Conservation (phyloP, 257 asterid genomes). For the Mitragyna speciosa region DNA sequence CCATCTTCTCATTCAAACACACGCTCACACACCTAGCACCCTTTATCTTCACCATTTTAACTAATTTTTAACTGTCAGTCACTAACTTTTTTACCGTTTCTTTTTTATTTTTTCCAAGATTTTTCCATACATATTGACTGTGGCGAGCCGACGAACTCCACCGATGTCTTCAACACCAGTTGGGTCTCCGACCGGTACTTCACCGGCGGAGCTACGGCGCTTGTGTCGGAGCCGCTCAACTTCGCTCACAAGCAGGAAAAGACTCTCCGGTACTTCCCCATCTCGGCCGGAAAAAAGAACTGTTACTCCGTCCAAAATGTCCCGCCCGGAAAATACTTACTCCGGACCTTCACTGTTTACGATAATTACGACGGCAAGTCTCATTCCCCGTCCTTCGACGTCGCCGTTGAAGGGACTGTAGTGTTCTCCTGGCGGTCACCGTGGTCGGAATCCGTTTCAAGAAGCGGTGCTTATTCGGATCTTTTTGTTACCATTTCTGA, state of each 20-base stretch:
- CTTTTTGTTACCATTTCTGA: conserved; percentile 58
- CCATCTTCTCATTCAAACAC: background rate
- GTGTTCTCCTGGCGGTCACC: conserved; percentile 91
- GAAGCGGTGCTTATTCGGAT: conserved; percentile 89
- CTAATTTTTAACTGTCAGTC: conserved; percentile 10
- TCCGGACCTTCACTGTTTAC: conserved; percentile 83
- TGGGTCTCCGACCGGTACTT: conserved; percentile 89
- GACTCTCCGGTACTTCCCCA: conserved; percentile 81
- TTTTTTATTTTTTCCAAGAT: conserved; percentile 31
- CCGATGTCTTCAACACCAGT: conserved; percentile 61
- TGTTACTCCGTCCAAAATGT: conserved; percentile 67
- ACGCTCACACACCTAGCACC: background rate
- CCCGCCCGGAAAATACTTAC: conserved; percentile 36
- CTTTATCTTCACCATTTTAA: too few species aligned
- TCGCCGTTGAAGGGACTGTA: conserved; percentile 79
- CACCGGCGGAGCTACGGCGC: conserved; percentile 69
- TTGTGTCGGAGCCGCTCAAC: conserved; percentile 87
- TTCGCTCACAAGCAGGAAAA: conserved; percentile 78
- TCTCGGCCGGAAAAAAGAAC: conserved; percentile 80
- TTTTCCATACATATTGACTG: conserved; percentile 72
- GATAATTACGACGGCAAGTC: conserved; percentile 82
- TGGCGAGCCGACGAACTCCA: conserved; percentile 65
- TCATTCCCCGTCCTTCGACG: conserved; percentile 89
- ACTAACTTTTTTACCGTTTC: background rate
- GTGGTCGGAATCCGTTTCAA: conserved; percentile 60